Evolutionary conservation across 805 yeast genomes (phyloP).

Genomic region (Barnettozyma sp.): DNA sequence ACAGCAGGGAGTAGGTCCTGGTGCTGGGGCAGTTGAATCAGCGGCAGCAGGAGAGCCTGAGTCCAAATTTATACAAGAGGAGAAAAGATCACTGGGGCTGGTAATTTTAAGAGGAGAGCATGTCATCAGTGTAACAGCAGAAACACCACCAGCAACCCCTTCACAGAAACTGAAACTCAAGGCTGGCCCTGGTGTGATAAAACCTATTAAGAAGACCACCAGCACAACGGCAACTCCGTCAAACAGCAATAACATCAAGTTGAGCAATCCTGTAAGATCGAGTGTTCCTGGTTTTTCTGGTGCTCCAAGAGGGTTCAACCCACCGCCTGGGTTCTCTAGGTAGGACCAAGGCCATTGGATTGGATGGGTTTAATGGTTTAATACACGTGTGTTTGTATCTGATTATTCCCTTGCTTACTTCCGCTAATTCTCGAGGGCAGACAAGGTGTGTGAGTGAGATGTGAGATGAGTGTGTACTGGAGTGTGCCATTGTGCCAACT

Average conservation of each 20-base stretch:
- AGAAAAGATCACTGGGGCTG: conserved; percentile 72
- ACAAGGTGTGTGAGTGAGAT: no score
- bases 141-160: conserved; percentile 25
- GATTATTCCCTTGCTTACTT: no score
- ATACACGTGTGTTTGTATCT: no score
- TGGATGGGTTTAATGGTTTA: no score
- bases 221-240: conserved; percentile 1
- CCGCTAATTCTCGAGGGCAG: no score
- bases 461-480: no score
- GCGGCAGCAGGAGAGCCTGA: conserved; percentile 30
- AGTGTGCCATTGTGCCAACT: no score
- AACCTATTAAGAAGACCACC: conserved; percentile 20
- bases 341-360: conserved; percentile 4
- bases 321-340: conserved; percentile 40
- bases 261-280: conserved; percentile 24
- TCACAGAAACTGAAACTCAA: conserved; percentile 23
- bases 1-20: no score
- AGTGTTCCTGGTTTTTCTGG: conserved; percentile 27
- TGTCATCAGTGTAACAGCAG: conserved; percentile 47
- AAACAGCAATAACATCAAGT: conserved; percentile 4
- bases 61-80: conserved; percentile 41
- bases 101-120: conserved; percentile 85
- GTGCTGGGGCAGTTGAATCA: no score
- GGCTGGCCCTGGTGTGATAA: conserved; percentile 26
- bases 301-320: conserved; percentile 38